Evolutionary conservation across 2,329 filamentous ascomycete species (phyloP).

Genomic region (Exophiala phaeomuriformis): DNA sequence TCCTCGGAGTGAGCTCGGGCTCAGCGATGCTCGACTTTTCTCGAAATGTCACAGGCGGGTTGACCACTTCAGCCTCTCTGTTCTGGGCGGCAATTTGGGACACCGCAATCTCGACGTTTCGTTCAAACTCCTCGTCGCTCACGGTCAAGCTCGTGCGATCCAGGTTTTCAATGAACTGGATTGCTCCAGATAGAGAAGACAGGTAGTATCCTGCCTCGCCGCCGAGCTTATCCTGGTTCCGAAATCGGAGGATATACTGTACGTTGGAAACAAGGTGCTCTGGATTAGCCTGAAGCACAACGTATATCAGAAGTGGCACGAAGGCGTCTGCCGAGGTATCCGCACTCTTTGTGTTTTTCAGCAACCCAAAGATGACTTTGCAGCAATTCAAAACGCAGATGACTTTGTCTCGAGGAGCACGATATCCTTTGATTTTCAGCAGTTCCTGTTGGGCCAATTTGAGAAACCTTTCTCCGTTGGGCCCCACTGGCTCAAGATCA

Average conservation of each 20-base stretch:
- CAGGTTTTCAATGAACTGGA: constrained; percentile 94
- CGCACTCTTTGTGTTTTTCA: constrained; percentile 77
- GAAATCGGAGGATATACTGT: constrained; percentile 93
- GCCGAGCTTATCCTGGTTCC: constrained; percentile 92
- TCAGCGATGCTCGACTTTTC: constrained; percentile 46
- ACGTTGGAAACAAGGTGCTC: constrained; percentile 96
- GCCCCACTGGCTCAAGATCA: constrained; percentile 77
- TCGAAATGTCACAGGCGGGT: constrained; percentile 31
- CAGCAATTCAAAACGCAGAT: constrained; percentile 98
- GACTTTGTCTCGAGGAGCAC: constrained; percentile 95
- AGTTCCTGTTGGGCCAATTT: constrained; percentile 88
- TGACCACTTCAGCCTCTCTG: constrained; percentile 46
- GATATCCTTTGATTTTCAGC: constrained; percentile 91
- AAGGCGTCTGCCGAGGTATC: constrained; percentile 96
- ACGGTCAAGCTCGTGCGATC: constrained; percentile 91
- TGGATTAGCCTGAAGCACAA: constrained; percentile 87
- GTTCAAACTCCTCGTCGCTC: constrained; percentile 88
- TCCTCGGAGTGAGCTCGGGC: constrained; percentile 53
- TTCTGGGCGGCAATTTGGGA: constrained; percentile 93
- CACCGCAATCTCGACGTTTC: constrained; percentile 91
- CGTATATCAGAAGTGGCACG: constrained; percentile 89
- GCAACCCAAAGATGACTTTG: constrained; percentile 94
- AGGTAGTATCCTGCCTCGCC: constrained; percentile 99
- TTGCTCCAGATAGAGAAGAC: constrained; percentile 76
- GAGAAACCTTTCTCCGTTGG: constrained; percentile 82